Percentiles rank a stretch among this genome's conserved stretches.
Evolutionary conservation across 805 yeast species (phyloP).

Genomic region (Ogataea methanolica): DNA sequence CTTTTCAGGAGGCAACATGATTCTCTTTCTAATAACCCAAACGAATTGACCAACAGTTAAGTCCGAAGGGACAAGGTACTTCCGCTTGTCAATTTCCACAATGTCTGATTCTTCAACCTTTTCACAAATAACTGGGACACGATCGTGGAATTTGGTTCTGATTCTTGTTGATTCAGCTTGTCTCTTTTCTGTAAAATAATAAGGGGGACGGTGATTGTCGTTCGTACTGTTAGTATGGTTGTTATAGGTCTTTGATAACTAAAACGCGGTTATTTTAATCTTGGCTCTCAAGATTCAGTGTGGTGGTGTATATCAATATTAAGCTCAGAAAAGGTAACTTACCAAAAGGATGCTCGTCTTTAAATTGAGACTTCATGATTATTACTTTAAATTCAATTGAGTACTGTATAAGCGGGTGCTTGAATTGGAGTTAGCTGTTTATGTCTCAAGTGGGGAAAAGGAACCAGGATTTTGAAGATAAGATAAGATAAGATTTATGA

Average conservation of each 20-base stretch:
- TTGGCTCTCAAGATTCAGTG: neutral
- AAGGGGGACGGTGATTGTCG: constrained; percentile 4
- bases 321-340: constrained; percentile 29
- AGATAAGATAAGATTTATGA: too few species aligned
- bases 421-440: neutral
- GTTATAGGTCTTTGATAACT: too few species aligned
- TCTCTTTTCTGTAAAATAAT: constrained; percentile 60
- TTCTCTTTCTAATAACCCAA: constrained; percentile 93
- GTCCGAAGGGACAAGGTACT: constrained; percentile 93
- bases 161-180: constrained; percentile 92
- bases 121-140: constrained; percentile 97
- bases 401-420: neutral
- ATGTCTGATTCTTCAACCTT: constrained; percentile 95
- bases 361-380: constrained; percentile 83
- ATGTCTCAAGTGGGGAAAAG: neutral
- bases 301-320: neutral
- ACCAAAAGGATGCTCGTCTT: constrained; percentile 95
- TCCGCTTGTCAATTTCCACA: constrained; percentile 94
- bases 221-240: neutral
- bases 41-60: constrained; percentile 97
- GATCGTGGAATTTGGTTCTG: constrained; percentile 79
- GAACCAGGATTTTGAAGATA: too few species aligned
- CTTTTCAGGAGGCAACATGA: constrained; percentile 93
- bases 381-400: neutral
- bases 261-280: neutral